Conservation (phyloP, 305 asterid genomes). For the Solanum hybrid region DNA sequence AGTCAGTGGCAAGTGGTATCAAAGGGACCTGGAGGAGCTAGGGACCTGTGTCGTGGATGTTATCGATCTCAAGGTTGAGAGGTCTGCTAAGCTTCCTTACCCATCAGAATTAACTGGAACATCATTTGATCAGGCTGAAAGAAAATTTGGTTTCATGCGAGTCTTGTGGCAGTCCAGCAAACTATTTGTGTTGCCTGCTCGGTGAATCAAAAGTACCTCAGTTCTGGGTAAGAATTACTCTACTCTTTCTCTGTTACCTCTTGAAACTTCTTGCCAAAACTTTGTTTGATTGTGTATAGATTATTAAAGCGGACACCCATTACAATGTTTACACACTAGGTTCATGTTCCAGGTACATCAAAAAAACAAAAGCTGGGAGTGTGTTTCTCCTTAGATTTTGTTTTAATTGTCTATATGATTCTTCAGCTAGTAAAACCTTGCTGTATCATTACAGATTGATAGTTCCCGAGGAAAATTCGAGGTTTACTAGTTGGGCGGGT, state of each 20-base stretch:
- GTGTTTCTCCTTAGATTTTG: neutral
- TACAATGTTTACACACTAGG: neutral
- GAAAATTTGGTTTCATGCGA: conserved; percentile 46
- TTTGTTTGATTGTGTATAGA: neutral
- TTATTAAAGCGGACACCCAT: neutral
- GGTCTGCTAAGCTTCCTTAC: conserved; percentile 41
- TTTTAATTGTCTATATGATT: neutral
- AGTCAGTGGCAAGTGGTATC: conserved; percentile 60
- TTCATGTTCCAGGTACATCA: neutral
- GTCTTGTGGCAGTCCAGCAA: conserved; percentile 67
- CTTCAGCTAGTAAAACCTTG: neutral
- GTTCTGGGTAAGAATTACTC: neutral
- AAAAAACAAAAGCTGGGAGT: neutral
- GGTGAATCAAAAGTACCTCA: conserved; percentile 13
- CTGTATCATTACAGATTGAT: neutral
- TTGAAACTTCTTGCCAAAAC: neutral
- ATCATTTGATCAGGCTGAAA: conserved; percentile 60
- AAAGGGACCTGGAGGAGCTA: conserved; percentile 47
- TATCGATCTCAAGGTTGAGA: conserved; percentile 39
- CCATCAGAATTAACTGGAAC: conserved; percentile 55
- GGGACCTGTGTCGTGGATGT: conserved; percentile 66
- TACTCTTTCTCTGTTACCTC: neutral
- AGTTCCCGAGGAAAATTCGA: neutral
- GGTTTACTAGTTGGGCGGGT: neutral
- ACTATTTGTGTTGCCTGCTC: conserved; percentile 34